Evolutionary conservation across 495 filamentous ascomycete species (phyloP), one percentile per base, ranked within the genome.

Genomic region (Talaromyces borbonicus): DNA sequence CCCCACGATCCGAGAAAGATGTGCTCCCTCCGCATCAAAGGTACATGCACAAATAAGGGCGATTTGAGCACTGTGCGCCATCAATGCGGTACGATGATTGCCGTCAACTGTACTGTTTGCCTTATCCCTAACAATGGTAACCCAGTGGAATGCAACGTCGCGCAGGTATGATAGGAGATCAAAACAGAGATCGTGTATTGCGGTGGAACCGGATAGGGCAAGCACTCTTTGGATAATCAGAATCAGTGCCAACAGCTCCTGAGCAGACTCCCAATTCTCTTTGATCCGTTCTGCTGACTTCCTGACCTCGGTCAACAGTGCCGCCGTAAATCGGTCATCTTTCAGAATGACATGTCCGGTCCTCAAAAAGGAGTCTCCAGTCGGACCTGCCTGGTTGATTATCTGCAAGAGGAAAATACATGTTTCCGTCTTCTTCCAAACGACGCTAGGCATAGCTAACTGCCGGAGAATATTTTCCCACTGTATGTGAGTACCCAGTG

Each of bases 381-480:
- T 11, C 2, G 68, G 67, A 0, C 76, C 76, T 2, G 62, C 66
- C 47, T 80, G 74, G 36, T 65, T 60, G 22, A 65, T 63, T 9
- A 70, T 63, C 49, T 81, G 78, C 9, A 67, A 52, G 4, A 79
- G 33, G 20, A 79, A 59, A 0, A 69, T 43, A 6, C 51, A 51
- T 0, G 73, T 74, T 19, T 72, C 62, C 5, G 61, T 42, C 18
- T 69, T 66, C 19, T 63, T 73, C 32, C 73, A 68, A 32, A 70
- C 63, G 1, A 83, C 27, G 7, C 57, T 60, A 2, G 69, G 69
- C 4, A 59, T 54, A 1, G 52, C 51, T n/a, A 83, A 56, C 49
- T 81, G 69, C 12, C 65, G 49, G 0, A 75, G 54, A 12, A 81
- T 68, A 39, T 80, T 80, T 24, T 68, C 52, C 72, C 74, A 77